A percentile compares a stretch with the other conserved stretches of the same genome.
phyloP scores from a whole-genome alignment of 352 stramenopile genomes.

The Globisporangium iwayamae region DNA sequence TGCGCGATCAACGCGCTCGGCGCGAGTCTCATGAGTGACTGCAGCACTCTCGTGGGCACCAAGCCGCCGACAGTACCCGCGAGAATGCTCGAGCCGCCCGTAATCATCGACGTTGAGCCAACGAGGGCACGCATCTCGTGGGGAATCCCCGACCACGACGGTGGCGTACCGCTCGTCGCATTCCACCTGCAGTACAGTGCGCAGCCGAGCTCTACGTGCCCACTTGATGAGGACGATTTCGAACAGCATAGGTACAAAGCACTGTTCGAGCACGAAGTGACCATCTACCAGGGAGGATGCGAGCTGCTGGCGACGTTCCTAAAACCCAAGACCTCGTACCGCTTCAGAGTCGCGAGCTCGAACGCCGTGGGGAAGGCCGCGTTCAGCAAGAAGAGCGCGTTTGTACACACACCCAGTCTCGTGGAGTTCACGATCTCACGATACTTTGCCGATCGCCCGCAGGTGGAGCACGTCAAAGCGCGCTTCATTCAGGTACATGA shows the following conservation, averaged over 20 bases:
- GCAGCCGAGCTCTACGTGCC: conserved; percentile 6
- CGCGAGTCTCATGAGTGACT: conserved; percentile 29
- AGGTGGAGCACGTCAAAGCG: conserved; percentile 51
- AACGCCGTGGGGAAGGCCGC: conserved; percentile 37
- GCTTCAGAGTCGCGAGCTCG: conserved; percentile 45
- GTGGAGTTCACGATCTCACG: conserved; percentile 59
- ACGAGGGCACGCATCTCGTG: conserved; percentile 40
- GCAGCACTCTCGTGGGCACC: conserved; percentile 37
- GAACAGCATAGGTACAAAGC: conserved; percentile 11
- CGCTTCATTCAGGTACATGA: conserved; percentile 33
- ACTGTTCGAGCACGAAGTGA: conserved; percentile 35
- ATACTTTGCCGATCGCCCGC: conserved; percentile 50
- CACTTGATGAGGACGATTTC: conserved; percentile 19
- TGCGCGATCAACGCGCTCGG: conserved; percentile 48
- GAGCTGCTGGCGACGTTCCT: conserved; percentile 45
- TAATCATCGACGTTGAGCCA: conserved; percentile 37
- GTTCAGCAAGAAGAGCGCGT: conserved; percentile 34
- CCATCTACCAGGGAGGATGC: conserved; percentile 25
- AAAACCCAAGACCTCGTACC: conserved; percentile 48
- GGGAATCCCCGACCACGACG: conserved; percentile 43
- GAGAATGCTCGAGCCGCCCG: conserved; percentile 25
- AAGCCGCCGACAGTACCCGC: conserved; percentile 34
- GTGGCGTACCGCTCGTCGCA: conserved; percentile 35
- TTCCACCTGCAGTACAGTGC: conserved; percentile 57
- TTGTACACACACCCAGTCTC: conserved; percentile 54